Base-by-base conservation (phyloP, 306 rosid species). In the Lathyrus oleraceus region DNA sequence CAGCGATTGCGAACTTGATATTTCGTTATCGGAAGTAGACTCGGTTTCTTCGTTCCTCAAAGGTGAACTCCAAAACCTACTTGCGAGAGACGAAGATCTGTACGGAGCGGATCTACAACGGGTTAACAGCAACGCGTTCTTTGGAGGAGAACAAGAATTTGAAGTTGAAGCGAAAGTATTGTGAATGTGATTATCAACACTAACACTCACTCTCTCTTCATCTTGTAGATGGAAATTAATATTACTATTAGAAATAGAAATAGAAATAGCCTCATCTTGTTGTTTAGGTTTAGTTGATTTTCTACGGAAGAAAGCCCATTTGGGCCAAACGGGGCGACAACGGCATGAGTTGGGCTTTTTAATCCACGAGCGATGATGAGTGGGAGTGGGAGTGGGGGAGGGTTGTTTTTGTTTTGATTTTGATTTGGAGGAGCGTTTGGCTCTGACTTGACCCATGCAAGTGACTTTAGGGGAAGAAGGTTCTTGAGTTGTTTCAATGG, bases 401-500 rank as follows among this genome's bases (percentile, higher is more conserved):
- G 32, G 15, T 30, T 43, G 52, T 61, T 77, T 8, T 67, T 20
- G 36, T 40, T 52, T 73, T 15, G 38, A 25, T 61, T 84, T 89
- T 71, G 67, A 61, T 61, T 61, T 61, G 3, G 95, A 72, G 27
- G 95, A 69, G 71, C 89, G 85, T 48, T 76, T 60, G 65, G 84
- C 95, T 14, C 93, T 82, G 1, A 95, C 99, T 72, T 95, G 97
- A 1, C 99, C 99, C 87, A 95, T 95, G 92, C 99, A 95, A 5
- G 99, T 95, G 69, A 95, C 99, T 44, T 95, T 95, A 0, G 99
- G 99, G 36, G 99, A 95, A 39, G 99, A 82, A 2, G 99, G 99
- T 76, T 95, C 99, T 79, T 87, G 97, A 10, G 65, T 59, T 5
- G 93, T 89, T 73, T 88, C 92, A 58, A 82, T 64, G 74, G 84